Percentiles rank a stretch among this genome's conserved stretches.
These are phyloP conservation scores for Ophiostoma quercus DNA, from an alignment of 2,329 filamentous ascomycete genomes.

Conservation along the genomic window DNA sequence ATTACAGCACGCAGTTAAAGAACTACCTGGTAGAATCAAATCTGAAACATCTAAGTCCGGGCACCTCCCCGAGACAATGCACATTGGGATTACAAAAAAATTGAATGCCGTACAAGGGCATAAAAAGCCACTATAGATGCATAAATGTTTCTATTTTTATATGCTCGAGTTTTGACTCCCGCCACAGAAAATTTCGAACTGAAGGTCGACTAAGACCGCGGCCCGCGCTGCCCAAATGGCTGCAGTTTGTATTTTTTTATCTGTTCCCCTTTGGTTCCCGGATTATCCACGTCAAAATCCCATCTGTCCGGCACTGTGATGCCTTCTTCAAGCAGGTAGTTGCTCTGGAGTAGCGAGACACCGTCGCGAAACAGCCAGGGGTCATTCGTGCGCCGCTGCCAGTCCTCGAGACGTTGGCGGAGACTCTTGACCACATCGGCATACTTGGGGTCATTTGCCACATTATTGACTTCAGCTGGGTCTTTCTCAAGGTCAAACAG, in stretches of 20 bases:
- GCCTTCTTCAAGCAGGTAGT: slow-evolving; percentile 28
- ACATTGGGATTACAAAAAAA: no score
- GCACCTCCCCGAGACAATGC: no score
- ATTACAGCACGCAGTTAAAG: no score
- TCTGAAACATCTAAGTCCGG: no score
- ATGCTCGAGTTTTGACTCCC: no score
- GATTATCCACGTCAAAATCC: slow-evolving; percentile 28
- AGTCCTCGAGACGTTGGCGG: slow-evolving; percentile 31
- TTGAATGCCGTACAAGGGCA: no score
- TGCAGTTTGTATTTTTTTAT: not conserved
- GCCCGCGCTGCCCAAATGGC: slow-evolving; percentile 6
- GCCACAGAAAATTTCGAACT: no score
- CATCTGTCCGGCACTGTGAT: slow-evolving; percentile 32
- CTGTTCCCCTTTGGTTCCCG: slow-evolving; percentile 20
- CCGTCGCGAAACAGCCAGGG: slow-evolving; percentile 33
- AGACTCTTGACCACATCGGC: slow-evolving; percentile 33
- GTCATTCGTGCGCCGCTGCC: slow-evolving; percentile 32
- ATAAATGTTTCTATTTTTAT: no score
- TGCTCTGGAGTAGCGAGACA: slow-evolving; percentile 27
- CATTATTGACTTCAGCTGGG: slow-evolving; percentile 42
- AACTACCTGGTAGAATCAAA: no score
- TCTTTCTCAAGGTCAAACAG: slow-evolving; percentile 44
- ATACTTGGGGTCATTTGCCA: slow-evolving; percentile 36
- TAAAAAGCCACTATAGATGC: no score
- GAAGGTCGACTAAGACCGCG: not conserved